Evolutionary conservation across 140 eudicot species (phyloP).

Genomic region (Cichorium intybus): DNA sequence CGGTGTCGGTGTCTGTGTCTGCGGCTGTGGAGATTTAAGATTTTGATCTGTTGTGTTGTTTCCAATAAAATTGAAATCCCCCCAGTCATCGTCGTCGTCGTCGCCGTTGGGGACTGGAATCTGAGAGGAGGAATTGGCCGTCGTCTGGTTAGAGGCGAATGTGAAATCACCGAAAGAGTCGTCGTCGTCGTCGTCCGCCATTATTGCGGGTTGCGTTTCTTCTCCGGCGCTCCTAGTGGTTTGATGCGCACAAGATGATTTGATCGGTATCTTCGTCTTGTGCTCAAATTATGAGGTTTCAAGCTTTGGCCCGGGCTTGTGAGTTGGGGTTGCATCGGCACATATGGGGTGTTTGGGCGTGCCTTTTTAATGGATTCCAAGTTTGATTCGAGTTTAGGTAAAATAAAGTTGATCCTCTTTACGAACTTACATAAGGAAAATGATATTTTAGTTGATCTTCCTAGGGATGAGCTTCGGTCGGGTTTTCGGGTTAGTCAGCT

Average conservation of each 20-base stretch:
- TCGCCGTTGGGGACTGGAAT: constrained; percentile 18
- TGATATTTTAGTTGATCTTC: too few relatives aligned
- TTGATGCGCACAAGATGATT: constrained; percentile 9
- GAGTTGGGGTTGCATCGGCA: constrained; percentile 7
- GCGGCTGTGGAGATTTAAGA: constrained; percentile 23
- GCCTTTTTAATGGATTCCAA: background rate
- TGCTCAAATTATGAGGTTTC: constrained; percentile 15
- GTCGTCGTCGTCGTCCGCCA: constrained; percentile 67
- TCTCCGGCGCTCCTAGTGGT: constrained; percentile 10
- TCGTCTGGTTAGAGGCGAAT: constrained; percentile 43
- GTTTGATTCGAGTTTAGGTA: background rate
- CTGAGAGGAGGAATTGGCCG: constrained; percentile 18
- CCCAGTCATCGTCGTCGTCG: constrained; percentile 62
- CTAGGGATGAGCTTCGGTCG: too few relatives aligned
- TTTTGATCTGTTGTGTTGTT: constrained; percentile 24
- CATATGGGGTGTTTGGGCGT: background rate
- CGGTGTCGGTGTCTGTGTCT: background rate
- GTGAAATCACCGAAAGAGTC: constrained; percentile 71
- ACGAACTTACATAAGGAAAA: too few relatives aligned
- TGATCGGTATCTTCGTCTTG: background rate
- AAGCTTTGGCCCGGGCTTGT: background rate
- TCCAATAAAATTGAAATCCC: constrained; percentile 41
- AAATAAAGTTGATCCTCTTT: too few relatives aligned
- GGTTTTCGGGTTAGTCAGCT: too few relatives aligned
- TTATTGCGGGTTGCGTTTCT: background rate